Evolutionary conservation across 306 rosid species (phyloP).

Genomic region (Cucumis hystrix): DNA sequence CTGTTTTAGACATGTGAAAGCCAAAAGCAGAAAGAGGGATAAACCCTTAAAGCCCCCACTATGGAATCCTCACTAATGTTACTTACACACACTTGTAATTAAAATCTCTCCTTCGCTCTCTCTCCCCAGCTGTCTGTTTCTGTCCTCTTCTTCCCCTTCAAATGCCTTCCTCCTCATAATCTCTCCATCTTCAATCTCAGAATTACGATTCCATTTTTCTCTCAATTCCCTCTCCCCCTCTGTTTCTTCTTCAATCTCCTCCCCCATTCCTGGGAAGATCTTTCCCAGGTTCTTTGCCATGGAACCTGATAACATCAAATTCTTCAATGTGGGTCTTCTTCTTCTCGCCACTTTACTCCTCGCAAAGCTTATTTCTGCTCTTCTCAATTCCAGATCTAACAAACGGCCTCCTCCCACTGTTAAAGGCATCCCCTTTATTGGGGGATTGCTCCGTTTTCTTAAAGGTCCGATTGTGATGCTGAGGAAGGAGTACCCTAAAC

Average conservation of each 20-base stretch:
- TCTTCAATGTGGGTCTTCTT: constrained; percentile 38
- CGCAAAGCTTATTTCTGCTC: constrained; percentile 41
- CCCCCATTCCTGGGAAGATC: background rate
- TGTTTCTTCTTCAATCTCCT: background rate
- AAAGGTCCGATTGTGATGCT: constrained; percentile 82
- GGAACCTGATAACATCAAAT: constrained; percentile 29
- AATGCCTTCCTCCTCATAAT: background rate
- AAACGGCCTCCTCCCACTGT: constrained; percentile 55
- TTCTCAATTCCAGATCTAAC: constrained; percentile 41
- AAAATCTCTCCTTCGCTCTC: background rate
- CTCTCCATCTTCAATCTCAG: background rate
- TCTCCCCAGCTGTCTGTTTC: background rate
- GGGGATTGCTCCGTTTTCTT: constrained; percentile 53
- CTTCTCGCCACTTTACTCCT: constrained; percentile 45
- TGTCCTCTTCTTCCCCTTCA: background rate
- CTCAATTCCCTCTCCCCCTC: background rate
- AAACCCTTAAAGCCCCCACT: background rate
- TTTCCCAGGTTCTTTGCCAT: background rate
- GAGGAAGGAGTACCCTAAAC: constrained; percentile 68
- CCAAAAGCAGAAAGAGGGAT: background rate
- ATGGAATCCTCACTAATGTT: background rate
- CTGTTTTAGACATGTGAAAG: background rate
- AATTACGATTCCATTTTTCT: too few relatives aligned
- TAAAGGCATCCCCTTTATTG: constrained; percentile 41
- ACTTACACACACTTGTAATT: background rate